Base-by-base conservation (phyloP, 1,284 basidiomycete genomes). In the Cutaneotrichosporon cavernicola region DNA sequence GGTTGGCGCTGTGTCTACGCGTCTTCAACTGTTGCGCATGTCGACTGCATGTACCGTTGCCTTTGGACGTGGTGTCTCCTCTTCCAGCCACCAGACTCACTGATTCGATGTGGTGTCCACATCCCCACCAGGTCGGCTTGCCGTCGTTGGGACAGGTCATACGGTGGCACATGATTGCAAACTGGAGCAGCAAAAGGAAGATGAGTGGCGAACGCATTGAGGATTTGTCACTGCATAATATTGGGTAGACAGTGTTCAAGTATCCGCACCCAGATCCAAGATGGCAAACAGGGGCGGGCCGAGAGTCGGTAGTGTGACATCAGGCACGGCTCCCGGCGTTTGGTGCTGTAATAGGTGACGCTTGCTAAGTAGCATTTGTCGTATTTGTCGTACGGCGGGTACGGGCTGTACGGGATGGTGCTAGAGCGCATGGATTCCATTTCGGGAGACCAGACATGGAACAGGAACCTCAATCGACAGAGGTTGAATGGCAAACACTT, bases 61-160 rank as follows among this genome's bases (percentile, higher is more conserved):
- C 26, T 26, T 26, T 26, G 26, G 26, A 26, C 26, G 26, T 26
- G 26, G 46, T n/a, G 13, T 21, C 69, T 18, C 21, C 51, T 18
- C 51, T 30, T 18, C 51, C 31, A 30, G 1, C 31, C 9, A 31
- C 22, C 31, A 13, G 34, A 34, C 76, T 55, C 60, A 78, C 79
- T 14, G 61, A 68, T 62, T 79, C 77, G 56, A 80, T 76, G 61
- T 80, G 79, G 16, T 66, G 59, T 77, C 78, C 79, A 56, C 79
- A 80, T 58, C 79, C 79, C 79, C 79, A 80, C 79, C 79, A 80
- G 49, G 78, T 79, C 31, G 76, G 77, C 69, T 77, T 76, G 46
- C 73, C 76, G 62, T 80, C 78, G 65, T 80, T 80, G 2, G 79
- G 78, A 68, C 79, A 80, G 43, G 66, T 65, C 6, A 78, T 74